Percentiles rank a stretch among this genome's conserved stretches.
Conservation (phyloP, 306 rosid genomes). For the Glycyrrhiza uralensis region DNA sequence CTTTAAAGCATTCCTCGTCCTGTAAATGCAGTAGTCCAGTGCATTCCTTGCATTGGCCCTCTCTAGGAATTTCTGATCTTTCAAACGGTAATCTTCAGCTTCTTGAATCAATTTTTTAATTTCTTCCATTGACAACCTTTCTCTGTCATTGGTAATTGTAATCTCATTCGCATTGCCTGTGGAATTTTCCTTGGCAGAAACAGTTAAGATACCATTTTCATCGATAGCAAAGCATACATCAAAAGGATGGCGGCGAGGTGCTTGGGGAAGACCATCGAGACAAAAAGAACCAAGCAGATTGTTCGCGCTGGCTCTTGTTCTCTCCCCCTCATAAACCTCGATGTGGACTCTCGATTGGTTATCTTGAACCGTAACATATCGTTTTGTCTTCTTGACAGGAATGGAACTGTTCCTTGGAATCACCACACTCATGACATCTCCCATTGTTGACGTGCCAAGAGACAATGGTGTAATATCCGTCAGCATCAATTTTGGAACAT, state of each 20-base stretch:
- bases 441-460: slow-evolving; percentile 23
- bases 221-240: slow-evolving; percentile 42
- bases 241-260: slow-evolving; percentile 32
- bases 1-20: neutral
- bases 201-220: slow-evolving; percentile 41
- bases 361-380: slow-evolving; percentile 24
- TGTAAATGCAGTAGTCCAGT: neutral
- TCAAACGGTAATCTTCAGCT: slow-evolving; percentile 9
- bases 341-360: slow-evolving; percentile 17
- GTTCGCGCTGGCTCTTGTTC: slow-evolving; percentile 36
- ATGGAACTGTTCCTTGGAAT: slow-evolving; percentile 50
- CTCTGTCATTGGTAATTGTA: slow-evolving; percentile 40
- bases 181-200: slow-evolving; percentile 36
- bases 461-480: slow-evolving; percentile 48
- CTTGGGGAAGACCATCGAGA: slow-evolving; percentile 33
- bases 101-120: slow-evolving; percentile 39
- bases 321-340: slow-evolving; percentile 47
- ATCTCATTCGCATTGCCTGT: slow-evolving; percentile 25
- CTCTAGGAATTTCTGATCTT: no score
- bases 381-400: slow-evolving; percentile 39
- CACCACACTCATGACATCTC: slow-evolving; percentile 42
- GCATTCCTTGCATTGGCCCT: no score
- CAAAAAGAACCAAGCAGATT: slow-evolving; percentile 37
- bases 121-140: slow-evolving; percentile 31
- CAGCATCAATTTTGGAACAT: slow-evolving; percentile 31